Evolutionary conservation across 2,329 filamentous ascomycete species (phyloP).

Genomic region (Cyphellophora europaea): DNA sequence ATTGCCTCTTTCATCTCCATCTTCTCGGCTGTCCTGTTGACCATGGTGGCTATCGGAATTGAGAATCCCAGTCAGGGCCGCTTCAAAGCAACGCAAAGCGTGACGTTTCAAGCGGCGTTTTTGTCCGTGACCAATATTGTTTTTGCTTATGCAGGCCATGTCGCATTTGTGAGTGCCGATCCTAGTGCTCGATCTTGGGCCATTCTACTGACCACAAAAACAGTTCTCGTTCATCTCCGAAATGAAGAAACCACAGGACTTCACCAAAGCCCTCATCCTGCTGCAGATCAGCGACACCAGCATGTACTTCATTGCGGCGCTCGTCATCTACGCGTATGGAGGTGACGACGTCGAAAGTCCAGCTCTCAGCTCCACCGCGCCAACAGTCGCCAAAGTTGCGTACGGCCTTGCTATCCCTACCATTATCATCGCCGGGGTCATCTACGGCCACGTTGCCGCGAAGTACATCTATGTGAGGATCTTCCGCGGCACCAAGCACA

Average conservation of each 20-base stretch:
- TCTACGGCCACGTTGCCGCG: conserved; percentile 57
- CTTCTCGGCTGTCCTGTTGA: conserved; percentile 52
- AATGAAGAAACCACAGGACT: conserved; percentile 51
- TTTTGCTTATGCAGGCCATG: conserved; percentile 59
- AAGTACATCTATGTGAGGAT: conserved; percentile 59
- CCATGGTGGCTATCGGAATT: conserved; percentile 57
- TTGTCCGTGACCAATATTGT: conserved; percentile 59
- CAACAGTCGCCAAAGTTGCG: conserved; percentile 51
- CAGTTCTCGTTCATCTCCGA: conserved; percentile 51
- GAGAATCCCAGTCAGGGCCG: conserved; percentile 40
- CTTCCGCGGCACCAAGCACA: conserved; percentile 50
- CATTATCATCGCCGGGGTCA: conserved; percentile 62
- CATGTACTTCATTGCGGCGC: conserved; percentile 57
- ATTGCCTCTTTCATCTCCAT: conserved; percentile 58
- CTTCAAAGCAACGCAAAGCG: conserved; percentile 28
- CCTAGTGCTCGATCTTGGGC: neutral
- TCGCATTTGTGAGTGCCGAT: neutral
- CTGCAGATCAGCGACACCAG: conserved; percentile 50
- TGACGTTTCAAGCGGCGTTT: conserved; percentile 47
- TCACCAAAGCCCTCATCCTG: conserved; percentile 52
- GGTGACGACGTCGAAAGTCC: conserved; percentile 54
- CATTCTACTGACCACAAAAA: no score
- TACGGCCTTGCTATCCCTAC: conserved; percentile 62
- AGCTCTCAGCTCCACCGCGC: conserved; percentile 54
- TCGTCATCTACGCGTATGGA: conserved; percentile 59